Conservation (phyloP, 169 alveolate genomes). For the Cardiosporidium cionae region DNA sequence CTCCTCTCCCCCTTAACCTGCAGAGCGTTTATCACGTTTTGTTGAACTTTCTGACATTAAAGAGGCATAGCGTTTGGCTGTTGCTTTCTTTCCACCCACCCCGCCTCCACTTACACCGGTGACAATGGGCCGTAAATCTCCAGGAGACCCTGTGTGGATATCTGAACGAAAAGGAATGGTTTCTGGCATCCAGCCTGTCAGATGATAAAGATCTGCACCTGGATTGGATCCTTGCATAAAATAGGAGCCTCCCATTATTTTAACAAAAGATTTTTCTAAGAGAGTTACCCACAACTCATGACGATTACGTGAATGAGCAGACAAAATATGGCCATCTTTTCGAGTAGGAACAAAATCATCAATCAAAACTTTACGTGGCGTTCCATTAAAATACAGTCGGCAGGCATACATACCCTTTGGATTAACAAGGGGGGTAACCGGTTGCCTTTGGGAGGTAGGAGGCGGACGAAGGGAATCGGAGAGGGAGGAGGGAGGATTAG, state of each 20-base stretch:
- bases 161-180: slow-evolving; percentile 58
- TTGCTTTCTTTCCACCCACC: background rate
- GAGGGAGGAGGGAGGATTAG: no score
- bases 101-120: slow-evolving; percentile 13
- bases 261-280: slow-evolving; percentile 84
- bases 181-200: slow-evolving; percentile 90
- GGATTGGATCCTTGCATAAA: slow-evolving; percentile 83
- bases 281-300: slow-evolving; percentile 80
- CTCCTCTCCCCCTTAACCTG: no score
- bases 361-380: slow-evolving; percentile 72
- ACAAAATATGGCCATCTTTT: slow-evolving; percentile 46
- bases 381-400: slow-evolving; percentile 76
- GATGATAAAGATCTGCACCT: slow-evolving; percentile 78
- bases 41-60: background rate
- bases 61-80: slow-evolving; percentile 2
- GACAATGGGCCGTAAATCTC: slow-evolving; percentile 13
- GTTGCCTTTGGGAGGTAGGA: no score
- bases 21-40: no score
- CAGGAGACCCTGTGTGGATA: slow-evolving; percentile 45
- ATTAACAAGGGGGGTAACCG: slow-evolving; percentile 53
- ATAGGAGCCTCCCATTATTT: slow-evolving; percentile 77
- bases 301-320: slow-evolving; percentile 72
- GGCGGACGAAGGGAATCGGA: no score
- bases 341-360: slow-evolving; percentile 81
- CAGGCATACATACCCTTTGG: slow-evolving; percentile 71